A percentile compares a stretch with the other conserved stretches of the same genome.
Evolutionary conservation across 176 grass and related monocot genomes (phyloP).

Genomic region (Stipa capillata): DNA sequence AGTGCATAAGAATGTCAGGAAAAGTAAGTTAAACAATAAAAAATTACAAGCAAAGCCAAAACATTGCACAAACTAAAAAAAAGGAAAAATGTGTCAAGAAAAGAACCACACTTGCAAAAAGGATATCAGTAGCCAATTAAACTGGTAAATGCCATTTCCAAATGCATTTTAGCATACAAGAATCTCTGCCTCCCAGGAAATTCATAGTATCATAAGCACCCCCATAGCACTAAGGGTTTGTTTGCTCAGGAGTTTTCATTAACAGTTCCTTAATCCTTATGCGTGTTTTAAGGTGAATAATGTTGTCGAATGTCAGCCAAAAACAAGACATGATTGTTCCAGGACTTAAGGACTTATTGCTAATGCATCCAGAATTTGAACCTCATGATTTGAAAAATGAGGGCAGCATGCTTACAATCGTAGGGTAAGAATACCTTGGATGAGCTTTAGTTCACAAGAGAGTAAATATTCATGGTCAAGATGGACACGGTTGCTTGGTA

Average conservation of each 20-base stretch:
- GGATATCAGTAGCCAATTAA: background rate
- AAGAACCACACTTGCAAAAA: background rate
- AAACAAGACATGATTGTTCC: background rate
- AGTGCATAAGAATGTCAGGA: background rate
- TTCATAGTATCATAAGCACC: background rate
- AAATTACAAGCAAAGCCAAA: background rate
- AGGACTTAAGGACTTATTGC: background rate
- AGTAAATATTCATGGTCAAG: background rate
- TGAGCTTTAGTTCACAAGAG: background rate
- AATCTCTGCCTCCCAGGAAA: background rate
- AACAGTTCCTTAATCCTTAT: background rate
- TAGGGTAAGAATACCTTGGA: background rate
- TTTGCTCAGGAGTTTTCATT: background rate
- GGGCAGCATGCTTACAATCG: background rate
- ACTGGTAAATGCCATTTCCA: background rate
- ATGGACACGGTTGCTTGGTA: background rate
- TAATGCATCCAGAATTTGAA: background rate
- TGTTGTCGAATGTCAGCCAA: background rate
- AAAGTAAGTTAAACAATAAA: background rate
- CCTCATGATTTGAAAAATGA: background rate
- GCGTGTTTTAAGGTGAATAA: background rate
- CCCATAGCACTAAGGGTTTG: background rate
- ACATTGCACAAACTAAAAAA: background rate
- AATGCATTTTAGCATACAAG: background rate
- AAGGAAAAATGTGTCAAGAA: background rate